Conservation (phyloP, 2,329 filamentous ascomycete species). For the Coleophoma crateriformis region DNA sequence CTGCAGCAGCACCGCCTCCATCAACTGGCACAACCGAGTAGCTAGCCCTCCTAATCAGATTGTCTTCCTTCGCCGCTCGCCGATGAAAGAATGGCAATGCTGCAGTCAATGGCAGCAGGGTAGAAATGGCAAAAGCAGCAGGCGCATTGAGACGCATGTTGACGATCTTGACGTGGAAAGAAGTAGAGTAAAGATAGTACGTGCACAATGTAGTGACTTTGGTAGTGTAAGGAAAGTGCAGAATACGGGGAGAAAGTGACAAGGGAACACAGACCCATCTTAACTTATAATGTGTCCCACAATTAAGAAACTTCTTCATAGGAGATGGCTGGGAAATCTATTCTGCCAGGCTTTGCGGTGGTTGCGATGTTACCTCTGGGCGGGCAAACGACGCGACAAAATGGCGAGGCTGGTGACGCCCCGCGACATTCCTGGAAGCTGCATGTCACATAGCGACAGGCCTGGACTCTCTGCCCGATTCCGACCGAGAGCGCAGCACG, state of each 20-base stretch:
- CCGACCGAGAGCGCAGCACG: too few species aligned
- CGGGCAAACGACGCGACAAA: too few species aligned
- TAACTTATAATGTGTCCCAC: too few species aligned
- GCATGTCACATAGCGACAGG: too few species aligned
- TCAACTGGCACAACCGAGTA: conserved; percentile 30
- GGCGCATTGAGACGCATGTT: conserved; percentile 21
- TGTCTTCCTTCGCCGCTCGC: conserved; percentile 5
- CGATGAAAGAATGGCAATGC: conserved; percentile 17
- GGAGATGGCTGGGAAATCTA: conserved; percentile 15
- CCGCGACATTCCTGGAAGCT: too few species aligned
- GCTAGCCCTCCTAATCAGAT: conserved; percentile 17
- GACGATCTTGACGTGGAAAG: background rate
- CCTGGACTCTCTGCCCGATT: too few species aligned
- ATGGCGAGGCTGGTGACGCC: too few species aligned
- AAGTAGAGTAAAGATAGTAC: background rate
- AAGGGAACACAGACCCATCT: conserved; percentile 14
- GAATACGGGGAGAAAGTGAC: conserved; percentile 4
- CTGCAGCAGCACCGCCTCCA: conserved; percentile 17
- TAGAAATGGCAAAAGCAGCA: conserved; percentile 18
- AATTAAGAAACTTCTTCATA: conserved; percentile 1
- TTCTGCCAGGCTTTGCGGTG: conserved; percentile 1
- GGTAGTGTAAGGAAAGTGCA: conserved; percentile 9
- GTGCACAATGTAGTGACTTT: background rate
- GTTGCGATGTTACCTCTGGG: background rate
- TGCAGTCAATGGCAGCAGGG: conserved; percentile 15